These are phyloP conservation scores for Melanomma pulvis-pyrius DNA, from an alignment of 495 filamentous ascomycete genomes.

Conservation along the genomic window DNA sequence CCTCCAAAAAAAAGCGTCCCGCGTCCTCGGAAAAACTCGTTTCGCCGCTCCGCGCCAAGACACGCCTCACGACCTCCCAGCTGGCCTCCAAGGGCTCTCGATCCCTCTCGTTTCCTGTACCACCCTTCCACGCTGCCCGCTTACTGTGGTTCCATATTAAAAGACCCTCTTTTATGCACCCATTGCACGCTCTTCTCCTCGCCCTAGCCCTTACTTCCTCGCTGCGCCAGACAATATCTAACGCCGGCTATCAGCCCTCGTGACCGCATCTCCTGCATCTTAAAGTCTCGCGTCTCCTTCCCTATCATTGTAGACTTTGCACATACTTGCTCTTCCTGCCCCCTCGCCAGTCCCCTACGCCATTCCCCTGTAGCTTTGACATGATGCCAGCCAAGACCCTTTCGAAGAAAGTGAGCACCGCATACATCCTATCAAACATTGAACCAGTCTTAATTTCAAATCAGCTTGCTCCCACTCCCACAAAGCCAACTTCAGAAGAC, in stretches of 20 bases:
- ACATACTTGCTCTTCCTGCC: neutral
- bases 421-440: neutral
- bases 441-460: conserved; percentile 6
- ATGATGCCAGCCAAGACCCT: conserved; percentile 34
- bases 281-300: conserved; percentile 1
- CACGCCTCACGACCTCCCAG: neutral
- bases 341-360: neutral
- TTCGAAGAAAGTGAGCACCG: conserved; percentile 27
- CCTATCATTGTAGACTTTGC: conserved; percentile 2
- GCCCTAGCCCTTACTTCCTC: conserved; percentile 4
- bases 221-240: neutral
- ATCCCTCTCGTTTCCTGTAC: conserved; percentile 25
- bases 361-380: neutral
- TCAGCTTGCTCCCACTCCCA: conserved; percentile 18
- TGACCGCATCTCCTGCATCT: conserved; percentile 17
- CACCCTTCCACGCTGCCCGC: conserved; percentile 4
- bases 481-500: conserved; percentile 14
- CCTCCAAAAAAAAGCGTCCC: conserved; percentile 10
- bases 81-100: neutral
- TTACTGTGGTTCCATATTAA: neutral
- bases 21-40: neutral
- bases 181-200: conserved; percentile 1
- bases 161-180: conserved; percentile 29
- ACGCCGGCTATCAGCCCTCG: conserved; percentile 10
- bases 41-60: neutral